Base-by-base conservation (phyloP, 768 basidiomycete genomes). In the Termitomyces sp. region DNA sequence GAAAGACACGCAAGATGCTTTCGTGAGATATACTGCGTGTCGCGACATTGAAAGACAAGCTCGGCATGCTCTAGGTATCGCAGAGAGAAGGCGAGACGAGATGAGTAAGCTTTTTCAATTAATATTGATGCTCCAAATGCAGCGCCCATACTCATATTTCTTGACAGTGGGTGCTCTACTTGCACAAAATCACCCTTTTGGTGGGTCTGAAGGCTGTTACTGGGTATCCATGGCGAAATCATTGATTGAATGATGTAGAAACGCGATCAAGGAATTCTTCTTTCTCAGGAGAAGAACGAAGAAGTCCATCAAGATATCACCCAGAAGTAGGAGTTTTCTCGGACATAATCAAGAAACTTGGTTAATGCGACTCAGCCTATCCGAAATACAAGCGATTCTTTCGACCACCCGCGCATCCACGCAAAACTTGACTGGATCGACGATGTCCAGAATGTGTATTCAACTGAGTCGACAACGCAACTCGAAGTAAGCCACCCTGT, bases 81-180 rank as follows among this genome's bases (percentile, higher is more conserved):
- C 84, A 51, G 87, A 88, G 62, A 85, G 84, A 66, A 81, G 84
- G 46, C 79, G 85, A 59, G 87, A 88, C 62, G 84, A 85, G 55
- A 76, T 81, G 64, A 79, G 81, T 81, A 61, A 63, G 76, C 54
- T 32, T 45, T 44, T 38, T 28, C 17, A 38, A 58, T 44, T 19
- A 44, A 53, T 58, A 47, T 35, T 51, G 47, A 60, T 51, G 26
- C 51, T 48, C 49, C 28, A 38, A 44, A 53, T 28, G 32, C 55
- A 19, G 45, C 55, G 21, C 58, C 63, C n/a, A 45, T 60, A 63
- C 52, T 63, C n/a, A 28, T 60, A 62, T 53, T 55, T 56, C 54
- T 58, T 62, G 59, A 42, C 57, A 81, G 79, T 80, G 77, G 70
- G 72, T 53, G 64, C 73, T 40, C 68, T 81, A 43, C 70, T 80